These are phyloP conservation scores for Marasmius tenuissimus DNA, from an alignment of 1,284 basidiomycete species.

Conservation along the genomic window DNA sequence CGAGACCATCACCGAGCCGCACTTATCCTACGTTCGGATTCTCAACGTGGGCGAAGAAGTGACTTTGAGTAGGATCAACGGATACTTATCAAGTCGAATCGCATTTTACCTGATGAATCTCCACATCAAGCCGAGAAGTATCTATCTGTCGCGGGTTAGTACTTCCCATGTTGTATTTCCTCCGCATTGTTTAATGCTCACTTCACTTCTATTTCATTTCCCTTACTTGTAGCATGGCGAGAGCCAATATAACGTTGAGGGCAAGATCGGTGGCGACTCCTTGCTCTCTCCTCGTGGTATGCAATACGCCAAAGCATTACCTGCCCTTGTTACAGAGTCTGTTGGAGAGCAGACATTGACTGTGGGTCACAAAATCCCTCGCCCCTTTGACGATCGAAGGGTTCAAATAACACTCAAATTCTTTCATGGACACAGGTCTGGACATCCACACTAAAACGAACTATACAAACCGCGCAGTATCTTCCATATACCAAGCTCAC, in stretches of 20 bases:
- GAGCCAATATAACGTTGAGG: conserved; percentile 95
- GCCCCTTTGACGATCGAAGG: not conserved
- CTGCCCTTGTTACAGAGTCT: conserved; percentile 86
- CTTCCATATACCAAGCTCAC: conserved; percentile 92
- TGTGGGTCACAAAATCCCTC: conserved; percentile 41
- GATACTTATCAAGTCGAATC: conserved; percentile 94
- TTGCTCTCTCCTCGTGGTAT: conserved; percentile 82
- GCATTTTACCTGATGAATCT: conserved; percentile 99
- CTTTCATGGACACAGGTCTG: conserved; percentile 66
- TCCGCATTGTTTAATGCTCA: not conserved
- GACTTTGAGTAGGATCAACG: conserved; percentile 81
- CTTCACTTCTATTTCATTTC: not conserved
- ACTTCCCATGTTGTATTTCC: conserved; percentile 3
- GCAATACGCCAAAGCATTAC: conserved; percentile 85
- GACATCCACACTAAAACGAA: conserved; percentile 94
- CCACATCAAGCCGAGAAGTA: conserved; percentile 94
- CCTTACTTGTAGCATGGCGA: conserved; percentile 80
- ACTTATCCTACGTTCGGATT: conserved; percentile 86
- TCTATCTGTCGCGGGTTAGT: conserved; percentile 91
- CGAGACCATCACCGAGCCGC: conserved; percentile 88
- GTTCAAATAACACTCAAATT: not conserved
- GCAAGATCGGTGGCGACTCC: conserved; percentile 97
- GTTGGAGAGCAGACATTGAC: conserved; percentile 89
- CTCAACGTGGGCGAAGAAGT: conserved; percentile 88
- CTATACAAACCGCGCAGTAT: conserved; percentile 85